These are phyloP conservation scores for Alternaria triticina DNA, from an alignment of 2,329 filamentous ascomycete genomes.

Conservation along the genomic window DNA sequence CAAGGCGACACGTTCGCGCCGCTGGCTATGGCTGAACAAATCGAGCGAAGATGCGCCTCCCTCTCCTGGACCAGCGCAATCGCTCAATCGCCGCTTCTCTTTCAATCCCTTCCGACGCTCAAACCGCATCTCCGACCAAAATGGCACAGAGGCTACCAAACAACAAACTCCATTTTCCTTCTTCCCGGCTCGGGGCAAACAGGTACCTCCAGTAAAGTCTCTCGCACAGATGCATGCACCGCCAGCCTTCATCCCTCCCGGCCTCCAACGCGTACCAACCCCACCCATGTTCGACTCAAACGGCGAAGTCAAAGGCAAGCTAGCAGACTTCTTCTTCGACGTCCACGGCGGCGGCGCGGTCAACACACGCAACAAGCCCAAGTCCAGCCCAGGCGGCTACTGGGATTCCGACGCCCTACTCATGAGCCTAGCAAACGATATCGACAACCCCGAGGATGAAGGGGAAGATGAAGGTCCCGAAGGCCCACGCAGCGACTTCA, in stretches of 20 bases:
- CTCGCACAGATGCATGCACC: slow-evolving; percentile 27
- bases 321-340: slow-evolving; percentile 46
- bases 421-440: slow-evolving; percentile 38
- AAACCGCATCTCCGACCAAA: slow-evolving; percentile 17
- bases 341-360: slow-evolving; percentile 12
- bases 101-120: slow-evolving; percentile 28
- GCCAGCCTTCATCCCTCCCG: slow-evolving; percentile 36
- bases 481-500: slow-evolving; percentile 5
- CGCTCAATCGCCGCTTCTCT: slow-evolving; percentile 11
- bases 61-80: slow-evolving; percentile 1
- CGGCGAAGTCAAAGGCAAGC: slow-evolving; percentile 35
- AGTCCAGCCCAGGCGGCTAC: slow-evolving; percentile 22
- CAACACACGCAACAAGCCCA: slow-evolving; percentile 7
- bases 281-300: slow-evolving; percentile 32
- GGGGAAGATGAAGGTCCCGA: slow-evolving; percentile 33
- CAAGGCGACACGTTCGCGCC: slow-evolving; percentile 14
- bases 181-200: neutral
- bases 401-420: slow-evolving; percentile 48
- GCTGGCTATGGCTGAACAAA: slow-evolving; percentile 28
- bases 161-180: neutral
- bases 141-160: slow-evolving; percentile 9
- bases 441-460: slow-evolving; percentile 11
- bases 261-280: slow-evolving; percentile 31
- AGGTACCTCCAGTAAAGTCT: neutral
- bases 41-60: slow-evolving; percentile 19